Evolutionary conservation across 2,329 filamentous ascomycete genomes (phyloP), one percentile per base, ranked within the genome.

Genomic region (Diaporthe sp.): DNA sequence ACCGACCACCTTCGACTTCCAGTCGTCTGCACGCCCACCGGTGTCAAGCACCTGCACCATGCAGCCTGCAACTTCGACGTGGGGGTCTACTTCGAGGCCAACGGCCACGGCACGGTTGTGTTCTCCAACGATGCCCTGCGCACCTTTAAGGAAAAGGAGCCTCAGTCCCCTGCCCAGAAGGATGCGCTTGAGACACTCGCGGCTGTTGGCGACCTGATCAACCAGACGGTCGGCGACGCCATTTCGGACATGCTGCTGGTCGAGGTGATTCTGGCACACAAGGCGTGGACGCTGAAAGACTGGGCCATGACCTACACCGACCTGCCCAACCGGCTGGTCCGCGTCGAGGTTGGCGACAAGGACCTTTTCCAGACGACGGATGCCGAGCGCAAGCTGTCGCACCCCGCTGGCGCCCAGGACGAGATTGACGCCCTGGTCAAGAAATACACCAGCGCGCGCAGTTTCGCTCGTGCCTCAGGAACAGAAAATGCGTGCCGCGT

Each of bases 1-100:
- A 91, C 94, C 82, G 94, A 97, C 82, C 93, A 94, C 77, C 89
- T 98, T 72, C 93, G 94, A 80, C 91, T 99, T 55, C 96, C 96
- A 65, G 94, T 98, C 30, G 92, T 97, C 74, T 98, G 94, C 88
- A 98, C 97, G 1, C 92, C 95, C 19, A 99, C 97, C 0, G 97
- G 97, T 78, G 97, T 99, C 76, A 99, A 99, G 88, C 94, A 98
- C 85, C 90, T 99, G 76, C 97, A 99, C 85, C 97, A 98, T 81
- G 97, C 95, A n/a, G 97, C 97, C 51, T 92, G 94, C 80, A 94
- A 96, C 78, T 98, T 97, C 79, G 97, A 99, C 80, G 92, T 98
- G 72, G 97, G 97, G 73, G 95, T 98, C 70, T 99, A 99, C 87
- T 99, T 99, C 80, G 97, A 99, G 86, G 97, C 97, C 77, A 99